Evolutionary conservation across 345 rosid species (phyloP).

Genomic region (Arabidopsis arenosa): DNA sequence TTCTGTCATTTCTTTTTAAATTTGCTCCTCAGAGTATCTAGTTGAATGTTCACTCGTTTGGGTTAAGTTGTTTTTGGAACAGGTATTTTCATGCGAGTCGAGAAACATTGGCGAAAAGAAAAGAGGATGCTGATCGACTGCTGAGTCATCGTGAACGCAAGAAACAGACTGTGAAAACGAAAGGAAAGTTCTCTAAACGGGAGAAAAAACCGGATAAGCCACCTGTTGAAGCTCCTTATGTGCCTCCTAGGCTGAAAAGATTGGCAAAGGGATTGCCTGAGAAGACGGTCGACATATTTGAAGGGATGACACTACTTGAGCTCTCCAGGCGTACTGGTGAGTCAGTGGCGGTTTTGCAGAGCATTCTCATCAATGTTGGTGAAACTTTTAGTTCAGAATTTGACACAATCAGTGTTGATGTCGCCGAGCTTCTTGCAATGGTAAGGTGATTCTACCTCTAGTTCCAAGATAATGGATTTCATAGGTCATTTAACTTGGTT

Average conservation of each 20-base stretch:
- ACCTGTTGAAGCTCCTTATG: constrained; percentile 83
- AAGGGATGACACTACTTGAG: constrained; percentile 83
- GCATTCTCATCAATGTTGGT: constrained; percentile 79
- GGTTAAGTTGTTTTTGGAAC: constrained; percentile 22
- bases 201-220: constrained; percentile 48
- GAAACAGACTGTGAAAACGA: constrained; percentile 46
- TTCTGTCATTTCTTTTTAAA: neutral
- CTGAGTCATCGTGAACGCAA: constrained; percentile 55
- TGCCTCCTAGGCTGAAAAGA: constrained; percentile 66
- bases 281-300: constrained; percentile 78
- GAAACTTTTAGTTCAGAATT: constrained; percentile 78
- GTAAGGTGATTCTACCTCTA: constrained; percentile 47
- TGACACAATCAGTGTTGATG: constrained; percentile 76
- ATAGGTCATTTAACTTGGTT: neutral
- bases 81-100: constrained; percentile 73
- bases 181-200: constrained; percentile 70
- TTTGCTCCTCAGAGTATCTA: neutral
- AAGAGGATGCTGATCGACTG: constrained; percentile 53
- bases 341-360: constrained; percentile 57
- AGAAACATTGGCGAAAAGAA: constrained; percentile 54
- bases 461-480: neutral
- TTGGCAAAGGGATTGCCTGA: constrained; percentile 53
- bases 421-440: constrained; percentile 86
- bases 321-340: constrained; percentile 77
- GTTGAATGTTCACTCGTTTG: constrained; percentile 13